phyloP scores from a whole-genome alignment of 2,329 filamentous ascomycete genomes.

The Massarina eburnea region DNA sequence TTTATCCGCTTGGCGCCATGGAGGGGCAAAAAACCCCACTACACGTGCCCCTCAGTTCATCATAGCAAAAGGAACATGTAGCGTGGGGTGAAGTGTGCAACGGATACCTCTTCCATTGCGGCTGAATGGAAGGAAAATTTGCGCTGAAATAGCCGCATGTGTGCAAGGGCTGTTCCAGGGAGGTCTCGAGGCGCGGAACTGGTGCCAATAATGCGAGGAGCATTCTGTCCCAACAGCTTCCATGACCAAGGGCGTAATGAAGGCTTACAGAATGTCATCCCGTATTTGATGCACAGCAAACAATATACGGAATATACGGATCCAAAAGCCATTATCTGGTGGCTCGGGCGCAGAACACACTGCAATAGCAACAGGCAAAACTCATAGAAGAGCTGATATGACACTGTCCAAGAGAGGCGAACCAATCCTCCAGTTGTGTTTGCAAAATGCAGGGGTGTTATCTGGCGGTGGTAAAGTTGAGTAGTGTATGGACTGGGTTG shows the following conservation, averaged over 20 bases:
- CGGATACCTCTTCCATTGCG: background rate
- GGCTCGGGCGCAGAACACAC: conserved; percentile 1
- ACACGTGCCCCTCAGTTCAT: background rate
- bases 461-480: background rate
- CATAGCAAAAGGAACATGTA: background rate
- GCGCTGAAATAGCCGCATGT: background rate
- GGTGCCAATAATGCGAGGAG: too few relatives aligned
- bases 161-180: too few relatives aligned
- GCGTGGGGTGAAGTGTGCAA: background rate
- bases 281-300: background rate
- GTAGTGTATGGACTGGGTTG: conserved; percentile 2
- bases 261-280: background rate
- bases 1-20: conserved; percentile 20
- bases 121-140: conserved; percentile 1
- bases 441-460: conserved; percentile 18
- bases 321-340: background rate
- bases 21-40: conserved; percentile 9
- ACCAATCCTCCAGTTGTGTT: conserved; percentile 2
- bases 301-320: background rate
- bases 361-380: background rate
- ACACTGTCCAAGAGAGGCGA: background rate
- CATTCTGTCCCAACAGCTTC: too few relatives aligned
- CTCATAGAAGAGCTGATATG: background rate
- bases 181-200: too few relatives aligned
- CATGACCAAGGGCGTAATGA: background rate